phyloP scores from a whole-genome alignment of 805 yeast genomes.

The Metschnikowia sp. region DNA sequence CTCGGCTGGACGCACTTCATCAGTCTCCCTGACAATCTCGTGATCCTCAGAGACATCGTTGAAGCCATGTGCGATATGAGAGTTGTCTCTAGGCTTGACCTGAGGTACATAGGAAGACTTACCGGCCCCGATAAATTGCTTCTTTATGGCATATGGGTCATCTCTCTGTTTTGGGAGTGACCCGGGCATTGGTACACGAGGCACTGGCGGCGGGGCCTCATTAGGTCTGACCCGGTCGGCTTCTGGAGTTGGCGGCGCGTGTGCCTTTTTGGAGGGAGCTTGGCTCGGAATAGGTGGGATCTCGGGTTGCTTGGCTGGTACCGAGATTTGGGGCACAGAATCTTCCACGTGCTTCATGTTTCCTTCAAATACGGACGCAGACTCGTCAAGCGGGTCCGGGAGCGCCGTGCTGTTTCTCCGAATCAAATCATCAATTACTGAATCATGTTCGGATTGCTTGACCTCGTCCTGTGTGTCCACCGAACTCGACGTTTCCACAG shows the following conservation, averaged over 20 bases:
- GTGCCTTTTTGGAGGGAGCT: too few relatives aligned
- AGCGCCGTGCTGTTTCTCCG: conserved; percentile 4
- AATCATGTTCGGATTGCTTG: not conserved
- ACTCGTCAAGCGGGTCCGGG: conserved; percentile 3
- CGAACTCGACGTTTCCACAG: too few relatives aligned
- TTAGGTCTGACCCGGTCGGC: too few relatives aligned
- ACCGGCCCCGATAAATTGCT: conserved; percentile 53
- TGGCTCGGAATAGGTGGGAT: too few relatives aligned
- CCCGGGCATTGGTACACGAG: conserved; percentile 19
- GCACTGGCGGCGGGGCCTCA: not conserved
- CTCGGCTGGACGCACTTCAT: conserved; percentile 24
- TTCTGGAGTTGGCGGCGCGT: too few relatives aligned
- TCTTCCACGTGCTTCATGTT: conserved; percentile 4
- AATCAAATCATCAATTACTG: conserved; percentile 2
- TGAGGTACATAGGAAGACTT: conserved; percentile 60
- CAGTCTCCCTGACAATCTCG: conserved; percentile 14
- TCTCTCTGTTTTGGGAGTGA: conserved; percentile 30
- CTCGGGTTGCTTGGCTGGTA: too few relatives aligned
- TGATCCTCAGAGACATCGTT: conserved; percentile 22
- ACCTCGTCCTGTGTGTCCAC: not conserved
- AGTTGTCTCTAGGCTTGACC: conserved; percentile 38
- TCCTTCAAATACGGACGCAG: conserved; percentile 5
- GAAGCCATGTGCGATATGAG: conserved; percentile 29
- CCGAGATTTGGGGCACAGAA: not conserved
- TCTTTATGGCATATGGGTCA: conserved; percentile 49